phyloP scores from a whole-genome alignment of 306 rosid species.

The Casuarina equisetifolia region DNA sequence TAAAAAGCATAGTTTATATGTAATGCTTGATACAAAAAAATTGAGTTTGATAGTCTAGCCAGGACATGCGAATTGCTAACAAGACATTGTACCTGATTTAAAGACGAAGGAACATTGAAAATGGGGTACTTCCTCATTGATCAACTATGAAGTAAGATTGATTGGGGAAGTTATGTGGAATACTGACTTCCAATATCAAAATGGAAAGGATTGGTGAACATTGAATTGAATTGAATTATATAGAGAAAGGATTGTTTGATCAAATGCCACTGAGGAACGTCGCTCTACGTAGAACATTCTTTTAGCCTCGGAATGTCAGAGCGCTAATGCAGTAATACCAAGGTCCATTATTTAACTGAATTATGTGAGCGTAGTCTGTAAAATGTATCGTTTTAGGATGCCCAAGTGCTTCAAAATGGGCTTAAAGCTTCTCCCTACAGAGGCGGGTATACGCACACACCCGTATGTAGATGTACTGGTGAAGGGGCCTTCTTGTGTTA shows the following conservation, averaged over 20 bases:
- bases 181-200: too few relatives aligned
- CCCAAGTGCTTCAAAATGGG: neutral
- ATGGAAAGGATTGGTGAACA: too few relatives aligned
- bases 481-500: neutral
- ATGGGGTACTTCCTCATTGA: neutral
- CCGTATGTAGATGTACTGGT: neutral
- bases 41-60: too few relatives aligned
- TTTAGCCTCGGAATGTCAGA: too few relatives aligned
- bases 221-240: too few relatives aligned
- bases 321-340: neutral
- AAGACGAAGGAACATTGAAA: neutral
- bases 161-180: too few relatives aligned
- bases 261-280: neutral
- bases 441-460: too few relatives aligned
- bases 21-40: neutral
- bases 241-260: neutral
- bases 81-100: neutral
- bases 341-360: neutral
- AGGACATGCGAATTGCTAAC: neutral
- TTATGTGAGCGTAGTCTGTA: neutral
- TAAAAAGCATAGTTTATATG: neutral
- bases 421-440: neutral
- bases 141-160: too few relatives aligned
- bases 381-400: neutral
- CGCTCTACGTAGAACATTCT: neutral